Base-by-base conservation (phyloP, 2,329 filamentous ascomycete genomes). In the Verticillium nubilum region DNA sequence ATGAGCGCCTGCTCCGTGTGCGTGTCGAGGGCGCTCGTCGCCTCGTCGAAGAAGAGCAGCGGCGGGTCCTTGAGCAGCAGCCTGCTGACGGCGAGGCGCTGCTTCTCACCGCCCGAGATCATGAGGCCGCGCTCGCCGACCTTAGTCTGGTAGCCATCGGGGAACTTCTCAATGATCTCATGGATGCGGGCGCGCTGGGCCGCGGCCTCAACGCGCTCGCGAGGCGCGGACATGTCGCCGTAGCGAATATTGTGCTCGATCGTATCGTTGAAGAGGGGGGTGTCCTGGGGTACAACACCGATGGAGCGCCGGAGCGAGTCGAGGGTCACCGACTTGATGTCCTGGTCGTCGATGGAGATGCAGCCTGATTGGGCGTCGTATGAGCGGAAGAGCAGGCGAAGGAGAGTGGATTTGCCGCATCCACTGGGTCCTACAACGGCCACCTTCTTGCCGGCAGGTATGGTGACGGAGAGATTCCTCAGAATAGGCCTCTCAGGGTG, bases 201-300 rank as follows among this genome's bases (percentile, higher is more conserved):
- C 0, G 92, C 95, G 29, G 87, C 87, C 13, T 86, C 72, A 7
- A 99, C 89, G 60, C 88, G 80, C 31, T 92, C 91, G 10, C 83
- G 79, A 0, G 87, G 82, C 0, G 94, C 93, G 54, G 86, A 85
- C 63, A 98, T 84, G 65, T 90, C 85, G 56, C 95, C 95, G 72
- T 99, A 99, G 63, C 87, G 89, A 68, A 99, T 97, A 72, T 99
- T 99, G 73, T 97, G 92, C 70, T 90, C 89, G 60, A 99, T 94
- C 0, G 92, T 95, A 69, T 97, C 92, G 72, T 99, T 99, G 80
- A 99, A 99, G 1, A 99, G 81, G 0, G 95, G 93, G 0, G 95
- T 98, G 67, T 99, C 95, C 72, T 99, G 96, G 0, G 95, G 95
- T 0, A 99, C 95, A 17, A 99, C 94, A 25, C 95, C 95, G 64